Evolutionary conservation across 1,139 yeast genomes (phyloP).

Genomic region (Pichia cactophila): DNA sequence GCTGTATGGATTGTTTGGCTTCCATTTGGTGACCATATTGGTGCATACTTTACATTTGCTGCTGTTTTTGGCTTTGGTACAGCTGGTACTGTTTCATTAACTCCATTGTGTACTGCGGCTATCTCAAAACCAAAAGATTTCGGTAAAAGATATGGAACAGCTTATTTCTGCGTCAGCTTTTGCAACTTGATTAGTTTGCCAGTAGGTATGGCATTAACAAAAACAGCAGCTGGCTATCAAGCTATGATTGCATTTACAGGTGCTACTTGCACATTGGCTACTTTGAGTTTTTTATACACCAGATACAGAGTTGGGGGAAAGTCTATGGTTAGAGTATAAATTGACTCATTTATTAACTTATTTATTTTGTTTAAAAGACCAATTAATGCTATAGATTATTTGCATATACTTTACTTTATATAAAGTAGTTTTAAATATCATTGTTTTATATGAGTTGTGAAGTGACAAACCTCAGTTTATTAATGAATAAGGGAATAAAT

Average conservation of each 20-base stretch:
- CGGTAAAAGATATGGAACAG: slow-evolving; percentile 43
- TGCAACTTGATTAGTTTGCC: slow-evolving; percentile 43
- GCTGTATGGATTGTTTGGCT: slow-evolving; percentile 41
- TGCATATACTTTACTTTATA: too few species aligned
- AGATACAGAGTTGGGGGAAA: slow-evolving; percentile 21
- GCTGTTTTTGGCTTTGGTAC: slow-evolving; percentile 46
- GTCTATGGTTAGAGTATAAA: not conserved
- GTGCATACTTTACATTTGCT: slow-evolving; percentile 40
- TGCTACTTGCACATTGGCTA: slow-evolving; percentile 28
- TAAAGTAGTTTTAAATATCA: too few species aligned
- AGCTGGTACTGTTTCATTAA: slow-evolving; percentile 40
- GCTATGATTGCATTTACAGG: slow-evolving; percentile 35
- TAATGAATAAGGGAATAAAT: too few species aligned
- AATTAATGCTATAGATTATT: too few species aligned
- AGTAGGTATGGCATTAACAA: slow-evolving; percentile 40
- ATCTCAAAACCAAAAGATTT: slow-evolving; percentile 42
- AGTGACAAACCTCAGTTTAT: too few species aligned
- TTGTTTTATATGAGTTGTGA: too few species aligned
- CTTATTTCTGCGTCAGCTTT: slow-evolving; percentile 38
- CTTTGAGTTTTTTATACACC: slow-evolving; percentile 21
- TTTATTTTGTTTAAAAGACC: too few species aligned
- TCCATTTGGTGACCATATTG: slow-evolving; percentile 39
- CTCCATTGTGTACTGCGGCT: slow-evolving; percentile 46
- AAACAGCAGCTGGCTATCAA: slow-evolving; percentile 28
- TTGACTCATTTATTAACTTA: not conserved